Evolutionary conservation across 768 basidiomycete species (phyloP), one percentile per base, ranked within the genome.

Genomic region (Postia placenta): DNA sequence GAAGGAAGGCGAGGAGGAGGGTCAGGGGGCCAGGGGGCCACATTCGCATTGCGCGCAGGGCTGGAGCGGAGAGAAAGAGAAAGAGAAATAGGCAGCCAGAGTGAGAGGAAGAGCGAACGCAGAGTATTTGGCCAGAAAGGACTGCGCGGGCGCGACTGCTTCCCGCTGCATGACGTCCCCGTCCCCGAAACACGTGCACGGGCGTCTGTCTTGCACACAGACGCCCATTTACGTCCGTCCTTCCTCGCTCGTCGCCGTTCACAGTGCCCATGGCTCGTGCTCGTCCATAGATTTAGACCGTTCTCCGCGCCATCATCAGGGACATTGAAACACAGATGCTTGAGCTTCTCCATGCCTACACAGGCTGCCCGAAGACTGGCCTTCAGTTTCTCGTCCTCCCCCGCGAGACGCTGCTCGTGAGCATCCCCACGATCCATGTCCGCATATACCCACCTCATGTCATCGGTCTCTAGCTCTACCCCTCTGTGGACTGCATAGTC

Each of bases 401-500:
- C 35, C 65, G 74, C 45, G 70, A 74, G 40, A 70, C 78, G 25
- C 70, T 89, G 19, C 64, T 89, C 52, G 89, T 87, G 56, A 60
- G 81, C 73, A 42, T 55, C 26, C 30, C 45, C 28, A 45, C 5
- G 2, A 5, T 19, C 23, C 19, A 30, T 20, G 20, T 45, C 11
- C 38, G 36, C 20, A 3, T 12, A 2, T 42, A 54, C 37, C 57
- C 53, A 52, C 51, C 20, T 26, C 25, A 12, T 9, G 23, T 48
- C 50, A 26, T 2, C 36, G 26, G 14, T 20, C 36, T 44, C 24
- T 56, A 92, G 87, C 64, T 89, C 6, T 87, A 90, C 61, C 72
- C 85, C 4, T 86, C 85, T 15, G 80, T 79, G 30, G 80, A 87
- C 60, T 73, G 81, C 2, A 64, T 91, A 53, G 72, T 89, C 48